Conservation (phyloP, 768 basidiomycete genomes). For the Mycena haematopus region DNA sequence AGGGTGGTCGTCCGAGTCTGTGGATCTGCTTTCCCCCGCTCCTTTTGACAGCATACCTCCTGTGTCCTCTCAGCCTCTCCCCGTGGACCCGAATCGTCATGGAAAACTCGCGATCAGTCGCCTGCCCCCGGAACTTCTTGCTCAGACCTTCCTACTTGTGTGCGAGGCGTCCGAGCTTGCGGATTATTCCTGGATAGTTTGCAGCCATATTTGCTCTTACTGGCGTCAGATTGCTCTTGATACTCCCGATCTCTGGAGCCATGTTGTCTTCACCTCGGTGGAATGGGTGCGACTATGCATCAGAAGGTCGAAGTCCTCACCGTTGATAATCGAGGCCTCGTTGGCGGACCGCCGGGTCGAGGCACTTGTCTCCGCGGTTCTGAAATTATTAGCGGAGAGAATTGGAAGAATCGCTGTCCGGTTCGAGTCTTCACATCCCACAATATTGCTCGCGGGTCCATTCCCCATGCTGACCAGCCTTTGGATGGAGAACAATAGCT, state of each 20-base stretch:
- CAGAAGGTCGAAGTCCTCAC: conserved; percentile 18
- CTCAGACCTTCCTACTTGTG: conserved; percentile 17
- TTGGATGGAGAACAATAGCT: background rate
- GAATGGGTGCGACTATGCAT: conserved; percentile 17
- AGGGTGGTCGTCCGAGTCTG: too few species aligned
- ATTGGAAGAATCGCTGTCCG: conserved; percentile 10
- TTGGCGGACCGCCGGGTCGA: background rate
- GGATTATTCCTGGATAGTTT: conserved; percentile 20
- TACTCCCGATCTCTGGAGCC: conserved; percentile 17
- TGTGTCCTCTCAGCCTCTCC: conserved; percentile 5
- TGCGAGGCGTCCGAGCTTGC: conserved; percentile 6
- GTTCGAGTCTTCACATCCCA: background rate
- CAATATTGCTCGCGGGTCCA: background rate
- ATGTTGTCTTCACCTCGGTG: conserved; percentile 10
- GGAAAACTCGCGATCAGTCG: conserved; percentile 13
- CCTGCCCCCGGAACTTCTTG: conserved; percentile 21
- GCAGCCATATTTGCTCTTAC: conserved; percentile 22
- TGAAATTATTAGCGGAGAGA: background rate
- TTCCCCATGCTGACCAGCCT: conserved; percentile 18
- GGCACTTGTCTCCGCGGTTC: background rate
- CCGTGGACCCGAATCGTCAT: conserved; percentile 16
- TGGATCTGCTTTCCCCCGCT: background rate
- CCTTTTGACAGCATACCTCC: background rate
- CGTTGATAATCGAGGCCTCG: conserved; percentile 9
- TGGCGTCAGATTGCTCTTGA: conserved; percentile 21